phyloP scores from a whole-genome alignment of 2,329 filamentous ascomycete species.

The Septoria linicola region DNA sequence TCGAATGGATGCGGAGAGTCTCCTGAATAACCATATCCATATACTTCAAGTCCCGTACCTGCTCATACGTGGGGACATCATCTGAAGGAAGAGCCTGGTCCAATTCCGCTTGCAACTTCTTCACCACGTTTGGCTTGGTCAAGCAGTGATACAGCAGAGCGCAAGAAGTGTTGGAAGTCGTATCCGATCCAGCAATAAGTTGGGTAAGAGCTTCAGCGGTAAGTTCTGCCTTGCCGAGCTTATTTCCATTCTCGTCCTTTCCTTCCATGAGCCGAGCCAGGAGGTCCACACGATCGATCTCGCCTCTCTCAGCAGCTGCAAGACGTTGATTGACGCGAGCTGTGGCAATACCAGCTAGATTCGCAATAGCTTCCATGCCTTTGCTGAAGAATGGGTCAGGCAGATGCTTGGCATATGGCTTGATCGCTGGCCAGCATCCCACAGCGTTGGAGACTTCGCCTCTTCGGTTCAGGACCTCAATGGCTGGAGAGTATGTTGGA shows the following conservation, averaged over 20 bases:
- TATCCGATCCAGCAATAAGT: constrained; percentile 77
- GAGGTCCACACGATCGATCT: constrained; percentile 70
- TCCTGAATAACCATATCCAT: constrained; percentile 75
- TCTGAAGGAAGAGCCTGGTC: constrained; percentile 64
- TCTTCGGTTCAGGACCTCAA: constrained; percentile 83
- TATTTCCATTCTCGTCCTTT: constrained; percentile 73
- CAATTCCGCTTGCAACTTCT: constrained; percentile 72
- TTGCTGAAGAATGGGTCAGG: constrained; percentile 45
- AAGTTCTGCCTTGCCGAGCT: constrained; percentile 73
- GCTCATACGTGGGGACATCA: constrained; percentile 67
- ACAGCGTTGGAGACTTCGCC: constrained; percentile 80
- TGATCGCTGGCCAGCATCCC: constrained; percentile 70
- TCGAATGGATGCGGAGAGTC: constrained; percentile 81
- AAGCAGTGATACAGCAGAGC: constrained; percentile 77
- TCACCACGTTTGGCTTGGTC: constrained; percentile 66
- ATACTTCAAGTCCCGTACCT: constrained; percentile 74
- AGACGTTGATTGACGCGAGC: constrained; percentile 75
- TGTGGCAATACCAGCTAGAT: constrained; percentile 83
- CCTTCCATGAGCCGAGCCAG: constrained; percentile 83
- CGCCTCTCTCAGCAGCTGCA: constrained; percentile 58
- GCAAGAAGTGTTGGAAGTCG: constrained; percentile 76
- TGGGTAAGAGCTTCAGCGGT: constrained; percentile 88
- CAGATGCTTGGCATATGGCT: constrained; percentile 75
- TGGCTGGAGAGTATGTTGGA: constrained; percentile 52
- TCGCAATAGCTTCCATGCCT: constrained; percentile 54